phyloP scores from a whole-genome alignment of 2,329 filamentous ascomycete genomes.

The Botrytis elliptica region DNA sequence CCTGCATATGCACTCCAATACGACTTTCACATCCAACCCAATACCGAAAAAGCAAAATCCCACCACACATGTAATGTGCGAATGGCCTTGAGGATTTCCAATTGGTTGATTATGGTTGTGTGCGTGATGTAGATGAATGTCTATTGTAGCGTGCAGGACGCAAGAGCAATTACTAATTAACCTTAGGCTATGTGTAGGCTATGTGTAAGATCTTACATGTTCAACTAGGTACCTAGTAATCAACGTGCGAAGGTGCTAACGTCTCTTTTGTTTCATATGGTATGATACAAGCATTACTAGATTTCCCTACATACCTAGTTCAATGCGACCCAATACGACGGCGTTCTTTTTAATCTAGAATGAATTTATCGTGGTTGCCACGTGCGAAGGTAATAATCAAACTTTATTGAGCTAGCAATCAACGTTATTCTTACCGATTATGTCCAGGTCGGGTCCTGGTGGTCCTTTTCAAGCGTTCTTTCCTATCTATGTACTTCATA shows the following conservation, averaged over 20 bases:
- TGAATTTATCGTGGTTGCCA: constrained; percentile 7
- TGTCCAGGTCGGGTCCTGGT: neutral
- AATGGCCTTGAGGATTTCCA: neutral
- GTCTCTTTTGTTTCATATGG: neutral
- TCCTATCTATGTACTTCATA: neutral
- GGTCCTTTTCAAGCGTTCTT: neutral
- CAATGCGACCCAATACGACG: neutral
- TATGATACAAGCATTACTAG: neutral
- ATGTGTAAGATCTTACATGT: neutral
- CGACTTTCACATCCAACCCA: neutral
- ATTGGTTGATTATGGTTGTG: neutral
- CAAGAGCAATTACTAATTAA: neutral
- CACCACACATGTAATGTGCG: neutral
- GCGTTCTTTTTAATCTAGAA: neutral
- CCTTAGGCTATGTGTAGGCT: neutral
- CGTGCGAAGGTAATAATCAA: neutral
- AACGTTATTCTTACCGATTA: neutral
- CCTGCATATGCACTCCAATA: neutral
- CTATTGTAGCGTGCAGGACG: neutral
- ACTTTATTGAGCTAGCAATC: neutral
- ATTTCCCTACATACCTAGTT: neutral
- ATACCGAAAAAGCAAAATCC: neutral
- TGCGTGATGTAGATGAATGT: too few relatives aligned
- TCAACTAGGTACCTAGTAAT: neutral
- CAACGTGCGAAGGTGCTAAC: neutral